Conservation (phyloP, 345 rosid species). For the Salix koriyanagi region DNA sequence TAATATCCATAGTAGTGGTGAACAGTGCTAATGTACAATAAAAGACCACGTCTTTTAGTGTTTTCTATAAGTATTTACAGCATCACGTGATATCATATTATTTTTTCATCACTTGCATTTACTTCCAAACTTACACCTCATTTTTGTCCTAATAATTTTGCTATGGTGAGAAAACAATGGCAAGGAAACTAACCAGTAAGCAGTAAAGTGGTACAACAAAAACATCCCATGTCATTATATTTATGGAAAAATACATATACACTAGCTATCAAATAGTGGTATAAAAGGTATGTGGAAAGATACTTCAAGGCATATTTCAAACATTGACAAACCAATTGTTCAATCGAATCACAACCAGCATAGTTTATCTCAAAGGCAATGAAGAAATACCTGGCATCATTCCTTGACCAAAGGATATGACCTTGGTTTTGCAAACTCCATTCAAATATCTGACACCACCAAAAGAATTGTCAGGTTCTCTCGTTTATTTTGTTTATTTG, state of each 20-base stretch:
- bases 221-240: too few species aligned
- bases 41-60: too few species aligned
- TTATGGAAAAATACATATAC: too few species aligned
- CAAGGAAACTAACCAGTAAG: too few species aligned
- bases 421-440: conserved; percentile 86
- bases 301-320: neutral
- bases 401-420: conserved; percentile 63
- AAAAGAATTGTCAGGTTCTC: neutral
- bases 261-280: neutral
- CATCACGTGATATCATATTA: neutral
- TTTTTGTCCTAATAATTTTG: neutral
- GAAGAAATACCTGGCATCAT: conserved; percentile 44
- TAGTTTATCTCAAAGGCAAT: neutral
- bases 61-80: neutral
- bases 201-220: too few species aligned
- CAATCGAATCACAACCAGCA: neutral
- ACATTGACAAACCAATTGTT: neutral
- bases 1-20: too few species aligned
- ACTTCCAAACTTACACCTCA: neutral
- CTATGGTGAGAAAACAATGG: neutral
- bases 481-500: too few species aligned
- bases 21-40: too few species aligned
- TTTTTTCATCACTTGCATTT: neutral
- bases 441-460: conserved; percentile 46
- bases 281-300: neutral